These are phyloP conservation scores for Celoporthe dispersa DNA, from an alignment of 2,329 filamentous ascomycete species.

Conservation along the genomic window DNA sequence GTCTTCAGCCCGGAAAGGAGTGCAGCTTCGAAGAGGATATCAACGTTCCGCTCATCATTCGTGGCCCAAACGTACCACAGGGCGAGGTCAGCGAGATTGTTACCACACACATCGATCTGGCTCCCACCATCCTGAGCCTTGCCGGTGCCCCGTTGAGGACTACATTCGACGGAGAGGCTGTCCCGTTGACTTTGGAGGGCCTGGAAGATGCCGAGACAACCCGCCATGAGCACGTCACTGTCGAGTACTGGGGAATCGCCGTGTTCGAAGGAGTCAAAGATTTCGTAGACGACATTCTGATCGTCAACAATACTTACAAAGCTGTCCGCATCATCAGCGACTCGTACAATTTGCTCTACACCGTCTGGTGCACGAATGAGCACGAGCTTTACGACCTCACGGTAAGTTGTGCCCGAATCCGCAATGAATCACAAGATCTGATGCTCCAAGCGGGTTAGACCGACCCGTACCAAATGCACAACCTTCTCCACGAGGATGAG, in stretches of 20 bases:
- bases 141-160: conserved; percentile 45
- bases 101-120: conserved; percentile 67
- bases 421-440: not conserved
- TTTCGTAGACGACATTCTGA: conserved; percentile 15
- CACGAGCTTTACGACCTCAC: conserved; percentile 65
- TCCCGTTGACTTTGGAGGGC: conserved; percentile 36
- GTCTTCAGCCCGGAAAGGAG: conserved; percentile 60
- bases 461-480: conserved; percentile 26
- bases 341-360: conserved; percentile 62
- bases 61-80: conserved; percentile 58
- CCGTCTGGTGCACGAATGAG: conserved; percentile 68
- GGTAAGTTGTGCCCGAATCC: conserved; percentile 36
- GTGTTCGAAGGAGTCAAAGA: conserved; percentile 37
- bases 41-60: conserved; percentile 61
- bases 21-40: conserved; percentile 64
- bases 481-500: conserved; percentile 11
- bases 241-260: conserved; percentile 51
- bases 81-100: conserved; percentile 49
- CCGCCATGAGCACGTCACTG: conserved; percentile 52
- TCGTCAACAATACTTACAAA: conserved; percentile 53
- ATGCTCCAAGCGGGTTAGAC: conserved; percentile 8
- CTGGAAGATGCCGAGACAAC: conserved; percentile 21
- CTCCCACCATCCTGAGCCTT: conserved; percentile 60
- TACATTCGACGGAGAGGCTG: conserved; percentile 62
- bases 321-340: conserved; percentile 53